Evolutionary conservation across 345 rosid species (phyloP).

Genomic region (Euphorbia peplus): DNA sequence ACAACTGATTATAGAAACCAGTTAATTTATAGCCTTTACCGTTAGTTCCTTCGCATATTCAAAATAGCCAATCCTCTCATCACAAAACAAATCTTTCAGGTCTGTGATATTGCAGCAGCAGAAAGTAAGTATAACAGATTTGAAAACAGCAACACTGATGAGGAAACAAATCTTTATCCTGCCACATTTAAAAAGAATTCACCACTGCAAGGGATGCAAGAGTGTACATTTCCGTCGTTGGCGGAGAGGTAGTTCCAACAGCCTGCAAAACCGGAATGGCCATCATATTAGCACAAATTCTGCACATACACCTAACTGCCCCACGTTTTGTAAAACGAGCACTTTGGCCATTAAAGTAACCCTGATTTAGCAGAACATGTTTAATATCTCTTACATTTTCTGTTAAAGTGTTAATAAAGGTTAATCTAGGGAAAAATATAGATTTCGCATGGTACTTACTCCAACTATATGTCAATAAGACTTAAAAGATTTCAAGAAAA

Average conservation of each 20-base stretch:
- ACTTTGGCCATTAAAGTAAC: neutral
- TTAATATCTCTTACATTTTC: neutral
- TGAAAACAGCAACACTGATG: neutral
- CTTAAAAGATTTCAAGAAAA: constrained; percentile 18
- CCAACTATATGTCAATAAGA: neutral
- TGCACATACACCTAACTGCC: neutral
- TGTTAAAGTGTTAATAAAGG: neutral
- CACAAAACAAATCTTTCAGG: constrained; percentile 56
- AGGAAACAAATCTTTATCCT: neutral
- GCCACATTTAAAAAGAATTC: constrained; percentile 7
- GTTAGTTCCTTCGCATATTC: constrained; percentile 65
- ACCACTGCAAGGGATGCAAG: neutral
- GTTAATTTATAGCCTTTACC: constrained; percentile 38
- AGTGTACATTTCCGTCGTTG: constrained; percentile 58
- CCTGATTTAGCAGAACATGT: neutral
- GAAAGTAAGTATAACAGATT: constrained; percentile 3
- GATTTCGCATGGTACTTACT: neutral
- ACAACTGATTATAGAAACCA: neutral
- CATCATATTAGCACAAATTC: constrained; percentile 1
- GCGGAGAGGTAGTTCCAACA: constrained; percentile 61
- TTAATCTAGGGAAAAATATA: neutral
- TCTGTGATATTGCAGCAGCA: constrained; percentile 31
- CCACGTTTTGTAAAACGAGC: too few relatives aligned
- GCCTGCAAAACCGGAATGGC: constrained; percentile 40
- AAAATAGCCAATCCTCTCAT: constrained; percentile 62